Evolutionary conservation across 768 basidiomycete genomes (phyloP).

Genomic region (Mycena pura): DNA sequence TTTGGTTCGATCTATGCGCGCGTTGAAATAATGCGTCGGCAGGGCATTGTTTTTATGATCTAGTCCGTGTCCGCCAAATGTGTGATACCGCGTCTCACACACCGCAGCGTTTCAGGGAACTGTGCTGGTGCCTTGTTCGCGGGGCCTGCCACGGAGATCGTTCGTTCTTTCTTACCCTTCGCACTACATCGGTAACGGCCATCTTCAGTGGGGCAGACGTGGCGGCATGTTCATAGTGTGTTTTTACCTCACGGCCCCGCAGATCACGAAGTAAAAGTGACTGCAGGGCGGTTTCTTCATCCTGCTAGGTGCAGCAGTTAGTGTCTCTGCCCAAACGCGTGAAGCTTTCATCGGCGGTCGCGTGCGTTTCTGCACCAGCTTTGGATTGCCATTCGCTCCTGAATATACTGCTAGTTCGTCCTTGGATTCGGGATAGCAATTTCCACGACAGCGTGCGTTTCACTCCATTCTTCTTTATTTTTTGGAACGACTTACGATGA

Average conservation of each 20-base stretch:
- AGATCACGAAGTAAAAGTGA: background rate
- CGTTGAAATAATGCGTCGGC: background rate
- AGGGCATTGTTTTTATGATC: slow-evolving; percentile 32
- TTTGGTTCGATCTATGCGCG: background rate
- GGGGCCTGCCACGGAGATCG: slow-evolving; percentile 30
- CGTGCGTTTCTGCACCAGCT: slow-evolving; percentile 17
- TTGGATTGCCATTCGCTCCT: slow-evolving; percentile 10
- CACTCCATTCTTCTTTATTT: background rate
- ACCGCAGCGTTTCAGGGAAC: slow-evolving; percentile 29
- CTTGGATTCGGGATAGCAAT: slow-evolving; percentile 55
- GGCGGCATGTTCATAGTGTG: slow-evolving; percentile 41
- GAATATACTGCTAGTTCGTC: slow-evolving; percentile 44
- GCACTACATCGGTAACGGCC: background rate
- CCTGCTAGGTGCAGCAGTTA: slow-evolving; percentile 32
- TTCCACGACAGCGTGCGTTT: slow-evolving; percentile 45
- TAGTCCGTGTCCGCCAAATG: slow-evolving; percentile 5
- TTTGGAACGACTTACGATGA: background rate
- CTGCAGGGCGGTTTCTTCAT: slow-evolving; percentile 38
- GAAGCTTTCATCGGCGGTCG: slow-evolving; percentile 31
- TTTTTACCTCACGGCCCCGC: slow-evolving; percentile 36
- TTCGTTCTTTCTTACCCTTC: background rate
- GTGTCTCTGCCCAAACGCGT: slow-evolving; percentile 35
- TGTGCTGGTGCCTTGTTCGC: slow-evolving; percentile 34
- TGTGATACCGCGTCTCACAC: background rate
- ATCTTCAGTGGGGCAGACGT: slow-evolving; percentile 25